Evolutionary conservation across 1,284 basidiomycete genomes (phyloP), one percentile per base, ranked within the genome.

Genomic region (Anthracocystis setariae): DNA sequence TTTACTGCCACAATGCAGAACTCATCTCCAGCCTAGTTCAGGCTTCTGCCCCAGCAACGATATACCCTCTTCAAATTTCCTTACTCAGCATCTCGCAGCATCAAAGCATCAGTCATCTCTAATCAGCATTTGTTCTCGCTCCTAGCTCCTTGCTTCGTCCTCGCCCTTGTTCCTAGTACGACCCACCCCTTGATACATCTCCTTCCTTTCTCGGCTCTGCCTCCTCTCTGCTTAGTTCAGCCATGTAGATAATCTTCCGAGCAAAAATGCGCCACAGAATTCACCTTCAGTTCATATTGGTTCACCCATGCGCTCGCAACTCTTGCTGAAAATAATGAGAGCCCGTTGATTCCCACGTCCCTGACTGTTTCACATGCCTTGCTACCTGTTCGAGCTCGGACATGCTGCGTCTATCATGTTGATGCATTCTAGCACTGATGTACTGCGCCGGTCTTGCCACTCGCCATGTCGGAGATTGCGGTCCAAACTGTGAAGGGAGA

Each of bases 391-490:
- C 29, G 7, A 12, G 29, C 29, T 29, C 12, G 29, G 29, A 5
- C 7, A 5, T 5, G 29, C 29, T 37, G 38, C 38, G 23, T 2
- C 17, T 27, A 15, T 39, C 21, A 24, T 40, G 20, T 21, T 13
- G n/a, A 29, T 18, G 37, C 27, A 24, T 7, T 18, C 55, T 49
- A 75, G 54, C 73, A 75, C n/a, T 59, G 49, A 38, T 75, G 69
- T 15, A 73, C 69, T 5, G 69, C 73, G 21, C 73, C 73, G 5
- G 60, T 60, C 43, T 68, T 72, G 25, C 69, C 73, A 32, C 59
- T 69, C 20, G 63, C 58, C 12, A 57, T 54, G 38, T 75, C 69
- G 0, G 64, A 51, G 23, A 75, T 57, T 3, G 73, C 73, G 3
- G 73, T 74, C 68, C 68, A 71, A 5, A 74, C 73, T 69, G 45